These are phyloP conservation scores for Cicer arietinum DNA, from an alignment of 306 rosid genomes.

Conservation along the genomic window DNA sequence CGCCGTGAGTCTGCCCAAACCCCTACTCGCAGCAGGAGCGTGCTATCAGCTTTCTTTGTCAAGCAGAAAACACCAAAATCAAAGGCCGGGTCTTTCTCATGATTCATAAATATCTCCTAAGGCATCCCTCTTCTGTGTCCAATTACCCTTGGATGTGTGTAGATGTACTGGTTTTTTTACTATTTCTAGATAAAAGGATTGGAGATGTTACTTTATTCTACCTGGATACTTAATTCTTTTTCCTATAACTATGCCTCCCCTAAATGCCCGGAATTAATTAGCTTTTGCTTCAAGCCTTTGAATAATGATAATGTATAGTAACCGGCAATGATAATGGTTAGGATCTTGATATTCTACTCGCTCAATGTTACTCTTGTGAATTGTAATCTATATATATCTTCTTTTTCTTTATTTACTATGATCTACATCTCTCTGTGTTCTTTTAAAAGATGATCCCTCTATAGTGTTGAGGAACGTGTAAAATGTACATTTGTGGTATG, in stretches of 20 bases:
- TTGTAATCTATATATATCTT: slow-evolving; percentile 34
- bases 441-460: neutral
- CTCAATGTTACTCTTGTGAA: slow-evolving; percentile 19
- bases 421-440: neutral
- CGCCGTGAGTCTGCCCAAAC: slow-evolving; percentile 60
- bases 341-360: slow-evolving; percentile 47
- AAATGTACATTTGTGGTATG: slow-evolving; percentile 38
- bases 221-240: slow-evolving; percentile 38
- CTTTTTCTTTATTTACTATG: neutral
- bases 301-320: slow-evolving; percentile 62
- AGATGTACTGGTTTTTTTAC: slow-evolving; percentile 16
- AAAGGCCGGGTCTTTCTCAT: slow-evolving; percentile 65
- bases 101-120: slow-evolving; percentile 55
- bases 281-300: slow-evolving; percentile 44
- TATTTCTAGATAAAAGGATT: neutral
- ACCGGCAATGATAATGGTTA: slow-evolving; percentile 41
- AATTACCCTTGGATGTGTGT: slow-evolving; percentile 38
- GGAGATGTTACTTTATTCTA: slow-evolving; percentile 35
- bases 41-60: slow-evolving; percentile 87
- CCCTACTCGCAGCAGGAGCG: slow-evolving; percentile 88
- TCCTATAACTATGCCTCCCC: slow-evolving; percentile 22
- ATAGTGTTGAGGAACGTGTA: slow-evolving; percentile 37
- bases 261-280: slow-evolving; percentile 36
- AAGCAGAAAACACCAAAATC: slow-evolving; percentile 71
- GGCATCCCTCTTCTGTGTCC: slow-evolving; percentile 21